Evolutionary conservation across 805 yeast species (phyloP).

Genomic region (Starmerella davenportii): DNA sequence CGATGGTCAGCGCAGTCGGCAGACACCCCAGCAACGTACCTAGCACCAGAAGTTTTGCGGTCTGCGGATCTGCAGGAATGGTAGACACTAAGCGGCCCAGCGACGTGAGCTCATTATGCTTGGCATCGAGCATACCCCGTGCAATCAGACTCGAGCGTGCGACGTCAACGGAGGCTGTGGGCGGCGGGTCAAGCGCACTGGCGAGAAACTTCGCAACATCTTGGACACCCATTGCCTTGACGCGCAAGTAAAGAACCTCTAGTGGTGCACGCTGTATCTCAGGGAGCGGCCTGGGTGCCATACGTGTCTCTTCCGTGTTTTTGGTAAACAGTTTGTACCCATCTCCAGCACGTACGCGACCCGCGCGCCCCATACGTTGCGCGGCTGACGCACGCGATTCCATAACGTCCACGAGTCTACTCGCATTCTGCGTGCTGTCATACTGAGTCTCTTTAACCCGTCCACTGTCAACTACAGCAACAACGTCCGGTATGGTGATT

Average conservation of each 20-base stretch:
- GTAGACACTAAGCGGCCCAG: constrained; percentile 64
- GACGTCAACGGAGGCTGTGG: constrained; percentile 30
- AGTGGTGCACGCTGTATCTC: constrained; percentile 73
- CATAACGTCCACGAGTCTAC: constrained; percentile 62
- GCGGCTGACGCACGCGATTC: constrained; percentile 76
- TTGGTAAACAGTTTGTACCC: constrained; percentile 67
- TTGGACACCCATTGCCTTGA: constrained; percentile 72
- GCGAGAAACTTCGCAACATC: constrained; percentile 53
- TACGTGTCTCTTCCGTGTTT: constrained; percentile 34
- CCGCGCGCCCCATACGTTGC: constrained; percentile 96
- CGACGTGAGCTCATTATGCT: constrained; percentile 39
- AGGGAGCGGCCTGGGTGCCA: constrained; percentile 66
- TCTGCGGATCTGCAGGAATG: constrained; percentile 67
- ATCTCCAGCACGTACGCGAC: constrained; percentile 70
- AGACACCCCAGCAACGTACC: constrained; percentile 74
- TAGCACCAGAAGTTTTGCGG: constrained; percentile 63
- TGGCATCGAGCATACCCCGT: constrained; percentile 49
- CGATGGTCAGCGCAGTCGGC: constrained; percentile 60
- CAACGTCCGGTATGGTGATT: constrained; percentile 88
- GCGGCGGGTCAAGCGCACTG: constrained; percentile 72
- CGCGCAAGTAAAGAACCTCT: constrained; percentile 65
- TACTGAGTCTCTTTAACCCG: constrained; percentile 61
- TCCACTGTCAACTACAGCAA: constrained; percentile 78
- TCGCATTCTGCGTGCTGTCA: constrained; percentile 48
- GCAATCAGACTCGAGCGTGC: constrained; percentile 40